phyloP scores from a whole-genome alignment of 805 yeast species.

The Millerozyma miso region DNA sequence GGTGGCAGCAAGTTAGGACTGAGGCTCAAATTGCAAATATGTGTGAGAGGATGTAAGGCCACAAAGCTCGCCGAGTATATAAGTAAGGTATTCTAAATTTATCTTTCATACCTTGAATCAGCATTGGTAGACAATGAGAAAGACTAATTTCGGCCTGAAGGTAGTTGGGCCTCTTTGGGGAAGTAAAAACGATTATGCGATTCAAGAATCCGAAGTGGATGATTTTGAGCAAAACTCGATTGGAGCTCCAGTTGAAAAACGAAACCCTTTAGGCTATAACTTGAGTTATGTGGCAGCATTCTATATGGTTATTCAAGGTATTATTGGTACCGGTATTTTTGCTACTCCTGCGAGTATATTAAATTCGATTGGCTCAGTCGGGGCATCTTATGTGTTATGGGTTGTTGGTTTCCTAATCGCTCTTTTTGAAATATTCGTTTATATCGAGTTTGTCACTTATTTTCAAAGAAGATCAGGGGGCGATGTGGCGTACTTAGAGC shows the following conservation, averaged over 20 bases:
- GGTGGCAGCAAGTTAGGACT: too few species aligned
- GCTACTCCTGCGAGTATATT: slow-evolving; percentile 62
- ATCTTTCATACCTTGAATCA: background rate
- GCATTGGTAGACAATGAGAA: background rate
- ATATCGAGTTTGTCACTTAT: too few species aligned
- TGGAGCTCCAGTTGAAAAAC: slow-evolving; percentile 41
- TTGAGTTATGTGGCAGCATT: slow-evolving; percentile 54
- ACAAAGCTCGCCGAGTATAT: background rate
- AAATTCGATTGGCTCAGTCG: too few species aligned
- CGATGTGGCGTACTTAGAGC: too few species aligned
- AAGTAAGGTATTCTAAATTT: background rate
- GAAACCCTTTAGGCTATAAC: slow-evolving; percentile 36
- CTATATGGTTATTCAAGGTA: slow-evolving; percentile 61
- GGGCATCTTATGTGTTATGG: too few species aligned
- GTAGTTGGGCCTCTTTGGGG: background rate
- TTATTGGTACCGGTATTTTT: slow-evolving; percentile 75
- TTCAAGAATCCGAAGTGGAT: background rate
- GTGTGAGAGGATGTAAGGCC: too few species aligned
- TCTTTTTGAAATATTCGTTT: too few species aligned
- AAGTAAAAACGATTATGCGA: background rate
- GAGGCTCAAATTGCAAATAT: too few species aligned
- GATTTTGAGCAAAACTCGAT: slow-evolving; percentile 12
- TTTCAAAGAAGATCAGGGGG: too few species aligned
- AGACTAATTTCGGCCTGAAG: background rate
- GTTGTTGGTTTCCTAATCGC: too few species aligned